These are phyloP conservation scores for Rhododendron henanense DNA, from an alignment of 148 eudicot species.

Conservation along the genomic window DNA sequence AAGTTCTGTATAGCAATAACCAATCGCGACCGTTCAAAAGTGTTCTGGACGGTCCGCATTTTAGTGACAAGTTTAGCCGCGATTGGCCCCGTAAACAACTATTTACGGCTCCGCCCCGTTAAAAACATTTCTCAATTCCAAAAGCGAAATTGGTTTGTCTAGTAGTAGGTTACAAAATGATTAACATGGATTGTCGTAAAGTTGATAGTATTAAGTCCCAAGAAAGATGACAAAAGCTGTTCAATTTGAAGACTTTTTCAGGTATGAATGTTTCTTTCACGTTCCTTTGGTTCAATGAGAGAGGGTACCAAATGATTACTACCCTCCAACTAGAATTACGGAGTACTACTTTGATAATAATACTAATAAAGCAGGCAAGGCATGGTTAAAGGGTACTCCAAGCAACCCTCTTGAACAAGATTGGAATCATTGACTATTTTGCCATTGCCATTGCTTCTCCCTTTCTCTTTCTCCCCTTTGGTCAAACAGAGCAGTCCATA, in stretches of 20 bases:
- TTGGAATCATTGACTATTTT: constrained; percentile 10
- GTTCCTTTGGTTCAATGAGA: constrained; percentile 5
- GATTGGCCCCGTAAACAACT: too few relatives aligned
- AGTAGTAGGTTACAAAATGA: neutral
- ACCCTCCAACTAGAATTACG: neutral
- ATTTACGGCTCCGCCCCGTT: too few relatives aligned
- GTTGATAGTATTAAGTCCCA: neutral
- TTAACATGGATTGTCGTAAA: constrained; percentile 15
- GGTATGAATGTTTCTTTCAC: constrained; percentile 8
- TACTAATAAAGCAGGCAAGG: neutral
- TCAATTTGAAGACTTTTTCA: constrained; percentile 13
- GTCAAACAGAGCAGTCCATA: neutral
- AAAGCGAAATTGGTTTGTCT: neutral
- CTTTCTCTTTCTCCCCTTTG: neutral
- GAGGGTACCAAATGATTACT: constrained; percentile 1
- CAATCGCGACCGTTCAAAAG: too few relatives aligned
- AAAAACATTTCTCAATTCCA: neutral
- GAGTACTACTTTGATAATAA: neutral
- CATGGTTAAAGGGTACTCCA: neutral
- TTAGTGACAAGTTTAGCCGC: too few relatives aligned
- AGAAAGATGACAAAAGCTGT: constrained; percentile 7
- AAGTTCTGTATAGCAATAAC: too few relatives aligned
- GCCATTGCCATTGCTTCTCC: neutral
- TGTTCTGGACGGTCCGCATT: too few relatives aligned
- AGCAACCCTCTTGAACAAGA: constrained; percentile 11